Conservation (phyloP, 345 rosid species). For the Syzygium oleosum region DNA sequence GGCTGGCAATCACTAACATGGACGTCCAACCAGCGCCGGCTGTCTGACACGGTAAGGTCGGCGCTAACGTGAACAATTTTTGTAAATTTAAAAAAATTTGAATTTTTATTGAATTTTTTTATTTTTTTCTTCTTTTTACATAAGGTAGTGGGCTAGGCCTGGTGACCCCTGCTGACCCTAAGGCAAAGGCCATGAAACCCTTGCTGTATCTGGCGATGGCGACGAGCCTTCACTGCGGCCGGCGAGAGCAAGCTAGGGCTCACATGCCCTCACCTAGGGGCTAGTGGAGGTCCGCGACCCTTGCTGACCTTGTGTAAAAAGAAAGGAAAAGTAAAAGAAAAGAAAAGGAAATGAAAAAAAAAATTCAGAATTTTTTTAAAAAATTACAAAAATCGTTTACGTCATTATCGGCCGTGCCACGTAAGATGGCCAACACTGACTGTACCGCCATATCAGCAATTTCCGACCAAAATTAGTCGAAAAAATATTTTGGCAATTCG, state of each 20-base stretch:
- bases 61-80: not conserved
- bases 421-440: not conserved
- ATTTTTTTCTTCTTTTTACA: not conserved
- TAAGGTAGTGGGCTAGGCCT: not conserved
- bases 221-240: not conserved
- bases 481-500: not conserved
- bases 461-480: not conserved
- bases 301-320: not conserved
- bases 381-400: not conserved
- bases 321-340: not conserved
- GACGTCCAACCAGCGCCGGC: fast-evolving
- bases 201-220: not conserved
- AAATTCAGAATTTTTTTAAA: not conserved
- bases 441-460: not conserved
- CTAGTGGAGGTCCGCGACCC: not conserved
- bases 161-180: fast-evolving
- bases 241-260: not conserved
- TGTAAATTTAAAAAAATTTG: fast-evolving
- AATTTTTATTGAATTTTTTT: not conserved
- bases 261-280: not conserved
- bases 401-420: no score
- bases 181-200: not conserved
- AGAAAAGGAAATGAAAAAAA: not conserved
- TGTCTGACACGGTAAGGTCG: fast-evolving
- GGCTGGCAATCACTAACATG: not conserved